phyloP scores from a whole-genome alignment of 805 yeast species.

The Candida taoyuanica region DNA sequence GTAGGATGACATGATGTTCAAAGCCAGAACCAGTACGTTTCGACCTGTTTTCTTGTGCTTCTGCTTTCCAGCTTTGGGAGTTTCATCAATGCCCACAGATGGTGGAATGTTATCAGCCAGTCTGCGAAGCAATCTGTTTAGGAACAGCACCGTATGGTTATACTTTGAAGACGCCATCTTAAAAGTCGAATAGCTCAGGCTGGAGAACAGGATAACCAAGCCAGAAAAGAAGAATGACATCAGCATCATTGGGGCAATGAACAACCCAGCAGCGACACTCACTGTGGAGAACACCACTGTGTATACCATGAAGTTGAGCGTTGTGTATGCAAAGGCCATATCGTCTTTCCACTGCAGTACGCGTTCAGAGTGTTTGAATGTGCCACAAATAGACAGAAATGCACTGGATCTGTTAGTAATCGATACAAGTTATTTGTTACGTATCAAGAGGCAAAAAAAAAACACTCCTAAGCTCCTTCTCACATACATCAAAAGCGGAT shows the following conservation, averaged over 20 bases:
- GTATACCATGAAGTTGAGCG: conserved; percentile 18
- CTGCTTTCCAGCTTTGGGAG: neutral
- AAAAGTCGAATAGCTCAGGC: conserved; percentile 24
- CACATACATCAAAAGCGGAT: conserved; percentile 16
- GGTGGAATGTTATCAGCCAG: conserved; percentile 28
- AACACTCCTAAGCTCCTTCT: neutral
- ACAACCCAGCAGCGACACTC: conserved; percentile 12
- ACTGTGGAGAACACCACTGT: conserved; percentile 15
- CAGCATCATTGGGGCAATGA: conserved; percentile 22
- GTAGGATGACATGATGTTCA: neutral
- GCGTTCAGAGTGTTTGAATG: neutral
- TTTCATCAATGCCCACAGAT: conserved; percentile 25
- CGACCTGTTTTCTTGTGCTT: neutral
- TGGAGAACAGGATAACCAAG: conserved; percentile 23
- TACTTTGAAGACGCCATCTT: conserved; percentile 25
- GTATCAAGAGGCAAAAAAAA: neutral
- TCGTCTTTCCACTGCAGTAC: neutral
- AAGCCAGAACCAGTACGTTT: neutral
- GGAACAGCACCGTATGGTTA: conserved; percentile 23
- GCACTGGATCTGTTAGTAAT: neutral
- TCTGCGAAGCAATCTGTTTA: conserved; percentile 24
- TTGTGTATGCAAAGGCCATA: conserved; percentile 14
- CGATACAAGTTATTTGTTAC: neutral
- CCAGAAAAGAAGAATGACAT: conserved; percentile 26
- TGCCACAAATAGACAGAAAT: conserved; percentile 1